Conservation (phyloP, 768 basidiomycete genomes). For the Suillus fuscotomentosus region DNA sequence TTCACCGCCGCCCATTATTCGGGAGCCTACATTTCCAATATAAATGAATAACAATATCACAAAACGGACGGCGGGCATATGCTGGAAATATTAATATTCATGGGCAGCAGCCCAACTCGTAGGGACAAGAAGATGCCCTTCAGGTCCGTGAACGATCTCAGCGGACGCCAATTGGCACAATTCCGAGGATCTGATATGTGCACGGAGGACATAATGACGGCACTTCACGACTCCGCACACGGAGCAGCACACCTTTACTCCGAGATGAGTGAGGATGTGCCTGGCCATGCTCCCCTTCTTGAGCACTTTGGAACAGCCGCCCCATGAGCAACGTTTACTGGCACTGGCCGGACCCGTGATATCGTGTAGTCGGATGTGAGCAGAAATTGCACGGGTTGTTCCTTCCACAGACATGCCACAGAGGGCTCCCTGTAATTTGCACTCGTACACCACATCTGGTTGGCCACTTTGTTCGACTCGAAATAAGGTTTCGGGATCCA, state of each 20-base stretch:
- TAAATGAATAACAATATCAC: not conserved
- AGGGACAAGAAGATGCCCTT: not conserved
- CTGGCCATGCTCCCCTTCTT: conserved; percentile 4
- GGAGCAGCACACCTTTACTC: conserved; percentile 1
- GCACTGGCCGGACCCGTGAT: not conserved
- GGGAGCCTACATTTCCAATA: not conserved
- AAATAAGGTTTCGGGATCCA: not conserved
- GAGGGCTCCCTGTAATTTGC: not conserved
- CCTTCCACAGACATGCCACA: conserved; percentile 5
- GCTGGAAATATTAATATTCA: not conserved
- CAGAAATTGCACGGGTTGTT: not conserved
- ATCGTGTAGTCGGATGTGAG: conserved; percentile 7
- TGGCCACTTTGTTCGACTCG: not conserved
- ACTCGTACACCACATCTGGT: not conserved
- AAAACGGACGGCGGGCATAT: not conserved
- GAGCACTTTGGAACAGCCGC: not conserved
- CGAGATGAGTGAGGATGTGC: conserved; percentile 8
- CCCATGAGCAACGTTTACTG: conserved; percentile 3
- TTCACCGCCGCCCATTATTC: not conserved
- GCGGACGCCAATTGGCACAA: not conserved
- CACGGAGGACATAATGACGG: not conserved
- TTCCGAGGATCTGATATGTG: not conserved
- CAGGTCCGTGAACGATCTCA: not conserved
- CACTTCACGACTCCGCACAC: not conserved
- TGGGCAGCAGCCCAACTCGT: not conserved